Conservation (phyloP, 371 early-diverging fungal genomes). For the Syncephalis plumigaleata region DNA sequence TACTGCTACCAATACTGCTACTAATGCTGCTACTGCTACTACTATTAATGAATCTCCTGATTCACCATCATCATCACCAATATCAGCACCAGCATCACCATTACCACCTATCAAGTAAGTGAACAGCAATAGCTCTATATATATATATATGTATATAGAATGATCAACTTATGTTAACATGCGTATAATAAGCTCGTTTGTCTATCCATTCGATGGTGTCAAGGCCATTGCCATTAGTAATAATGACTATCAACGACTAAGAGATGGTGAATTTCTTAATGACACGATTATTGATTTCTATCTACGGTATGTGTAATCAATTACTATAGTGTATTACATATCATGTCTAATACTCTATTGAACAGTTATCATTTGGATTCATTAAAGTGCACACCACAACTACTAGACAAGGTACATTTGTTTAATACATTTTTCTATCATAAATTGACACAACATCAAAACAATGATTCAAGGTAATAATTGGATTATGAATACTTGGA, state of each 20-base stretch:
- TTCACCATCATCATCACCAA: no score
- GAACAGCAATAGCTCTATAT: no score
- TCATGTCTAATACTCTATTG: background rate
- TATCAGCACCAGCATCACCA: no score
- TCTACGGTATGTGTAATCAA: background rate
- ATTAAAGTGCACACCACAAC: background rate
- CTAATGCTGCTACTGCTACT: no score
- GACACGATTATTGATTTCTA: slow-evolving; percentile 1
- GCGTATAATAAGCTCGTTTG: no score
- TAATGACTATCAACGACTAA: background rate
- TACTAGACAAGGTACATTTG: background rate
- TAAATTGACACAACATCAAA: background rate
- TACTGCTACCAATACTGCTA: no score
- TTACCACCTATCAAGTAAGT: no score
- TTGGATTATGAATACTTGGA: no score
- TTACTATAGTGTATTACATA: background rate
- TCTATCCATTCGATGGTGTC: background rate
- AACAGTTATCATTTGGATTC: background rate
- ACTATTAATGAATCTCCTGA: no score
- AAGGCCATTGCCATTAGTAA: background rate
- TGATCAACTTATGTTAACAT: no score
- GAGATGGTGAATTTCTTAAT: background rate
- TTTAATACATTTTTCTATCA: background rate
- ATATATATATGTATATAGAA: no score
- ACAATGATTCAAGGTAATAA: background rate